Conservation (phyloP, 148 eudicot species). For the Fagopyrum esculentum region DNA sequence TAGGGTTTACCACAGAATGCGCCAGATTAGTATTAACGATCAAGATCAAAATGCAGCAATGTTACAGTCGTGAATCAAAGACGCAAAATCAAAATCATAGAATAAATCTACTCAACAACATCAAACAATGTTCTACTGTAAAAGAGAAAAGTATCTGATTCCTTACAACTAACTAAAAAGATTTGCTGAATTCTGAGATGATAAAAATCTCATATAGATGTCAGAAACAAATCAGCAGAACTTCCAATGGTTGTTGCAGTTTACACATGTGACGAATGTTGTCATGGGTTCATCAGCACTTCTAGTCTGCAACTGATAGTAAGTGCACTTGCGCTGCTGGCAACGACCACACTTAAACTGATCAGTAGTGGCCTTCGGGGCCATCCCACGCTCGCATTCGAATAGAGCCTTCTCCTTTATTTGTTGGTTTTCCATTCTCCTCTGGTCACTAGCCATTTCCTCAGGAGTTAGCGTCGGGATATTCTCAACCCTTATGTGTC, state of each 20-base stretch:
- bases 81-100: too few species aligned
- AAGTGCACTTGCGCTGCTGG: constrained; percentile 49
- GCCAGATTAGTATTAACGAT: too few species aligned
- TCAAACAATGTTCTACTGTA: not conserved
- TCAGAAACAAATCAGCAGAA: constrained; percentile 33
- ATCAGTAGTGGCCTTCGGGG: constrained; percentile 57
- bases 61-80: too few species aligned
- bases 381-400: constrained; percentile 51
- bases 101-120: not conserved
- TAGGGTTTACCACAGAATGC: too few species aligned
- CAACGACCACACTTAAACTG: constrained; percentile 65
- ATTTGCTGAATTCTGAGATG: too few species aligned
- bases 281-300: constrained; percentile 86
- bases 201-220: too few species aligned
- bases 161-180: not conserved
- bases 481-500: constrained; percentile 40
- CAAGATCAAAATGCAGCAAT: too few species aligned
- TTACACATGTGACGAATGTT: constrained; percentile 62
- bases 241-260: constrained; percentile 75
- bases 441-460: constrained; percentile 66
- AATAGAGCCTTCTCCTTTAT: constrained; percentile 50
- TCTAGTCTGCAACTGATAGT: constrained; percentile 62
- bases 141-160: not conserved
- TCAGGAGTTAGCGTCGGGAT: constrained; percentile 31
- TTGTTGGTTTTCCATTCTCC: constrained; percentile 40